A percentile compares a stretch with the other conserved stretches of the same genome.
These are phyloP conservation scores for Ceratopteris richardii DNA, from an alignment of 75 land plant species.

Conservation along the genomic window DNA sequence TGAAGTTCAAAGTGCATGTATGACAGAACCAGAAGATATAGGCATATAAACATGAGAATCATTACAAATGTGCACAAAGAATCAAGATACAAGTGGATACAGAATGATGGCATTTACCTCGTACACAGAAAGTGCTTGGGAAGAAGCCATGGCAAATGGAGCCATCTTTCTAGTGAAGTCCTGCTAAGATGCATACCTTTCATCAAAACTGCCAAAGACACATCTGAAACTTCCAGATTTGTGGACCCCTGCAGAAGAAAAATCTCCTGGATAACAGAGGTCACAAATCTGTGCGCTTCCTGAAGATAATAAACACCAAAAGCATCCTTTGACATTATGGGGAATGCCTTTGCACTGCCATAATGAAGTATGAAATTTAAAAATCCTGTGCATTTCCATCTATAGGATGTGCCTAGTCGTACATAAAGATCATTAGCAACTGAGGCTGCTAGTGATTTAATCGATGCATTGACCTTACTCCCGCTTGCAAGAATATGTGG, in stretches of 20 bases:
- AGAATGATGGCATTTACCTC: conserved; percentile 33
- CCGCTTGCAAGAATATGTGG: neutral
- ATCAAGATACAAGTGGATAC: neutral
- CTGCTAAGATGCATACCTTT: conserved; percentile 26
- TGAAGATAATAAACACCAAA: conserved; percentile 16
- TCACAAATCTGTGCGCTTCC: too few relatives aligned
- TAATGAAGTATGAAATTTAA: conserved; percentile 4
- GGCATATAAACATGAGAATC: too few relatives aligned
- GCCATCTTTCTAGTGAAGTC: conserved; percentile 25
- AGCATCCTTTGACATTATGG: conserved; percentile 14
- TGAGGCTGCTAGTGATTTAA: conserved; percentile 3
- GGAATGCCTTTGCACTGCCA: conserved; percentile 12
- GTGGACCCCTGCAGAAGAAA: conserved; percentile 16
- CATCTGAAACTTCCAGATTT: conserved; percentile 12
- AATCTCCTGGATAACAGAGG: conserved; percentile 20
- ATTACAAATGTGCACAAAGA: neutral
- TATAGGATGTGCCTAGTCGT: conserved; percentile 29
- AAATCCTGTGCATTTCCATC: conserved; percentile 12
- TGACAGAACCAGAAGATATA: too few relatives aligned
- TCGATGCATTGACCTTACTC: neutral
- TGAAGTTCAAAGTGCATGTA: neutral
- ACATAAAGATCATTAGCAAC: conserved; percentile 30
- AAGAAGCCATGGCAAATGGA: conserved; percentile 32
- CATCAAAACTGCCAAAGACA: conserved; percentile 3
- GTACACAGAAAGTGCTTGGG: conserved; percentile 52